These are phyloP conservation scores for Dalechampia spathulata DNA, from an alignment of 441 rosid species.

Conservation along the genomic window DNA sequence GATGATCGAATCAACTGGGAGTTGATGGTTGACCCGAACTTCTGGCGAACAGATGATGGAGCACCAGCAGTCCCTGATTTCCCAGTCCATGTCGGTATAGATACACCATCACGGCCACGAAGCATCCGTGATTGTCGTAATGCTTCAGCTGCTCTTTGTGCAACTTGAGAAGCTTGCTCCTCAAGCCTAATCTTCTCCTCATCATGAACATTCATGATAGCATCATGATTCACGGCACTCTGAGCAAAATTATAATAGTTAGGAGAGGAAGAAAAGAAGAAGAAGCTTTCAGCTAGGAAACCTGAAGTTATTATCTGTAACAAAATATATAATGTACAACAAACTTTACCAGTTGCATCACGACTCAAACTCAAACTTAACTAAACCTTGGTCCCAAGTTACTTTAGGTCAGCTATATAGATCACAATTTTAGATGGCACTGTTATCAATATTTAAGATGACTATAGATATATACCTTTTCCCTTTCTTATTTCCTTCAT, in stretches of 20 bases:
- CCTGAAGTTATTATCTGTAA: neutral
- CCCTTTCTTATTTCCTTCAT: too few species aligned
- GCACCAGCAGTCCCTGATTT: constrained; percentile 92
- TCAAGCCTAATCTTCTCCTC: constrained; percentile 82
- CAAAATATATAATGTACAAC: too few species aligned
- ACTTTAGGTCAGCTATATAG: too few species aligned
- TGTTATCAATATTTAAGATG: too few species aligned
- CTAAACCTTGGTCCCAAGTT: too few species aligned
- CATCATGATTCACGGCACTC: constrained; percentile 94
- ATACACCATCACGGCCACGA: constrained; percentile 61
- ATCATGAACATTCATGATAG: constrained; percentile 61
- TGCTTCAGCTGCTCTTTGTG: constrained; percentile 91
- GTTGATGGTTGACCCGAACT: constrained; percentile 64
- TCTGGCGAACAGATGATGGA: constrained; percentile 58
- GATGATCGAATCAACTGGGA: constrained; percentile 39
- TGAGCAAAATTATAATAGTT: constrained; percentile 17
- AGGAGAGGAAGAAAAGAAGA: neutral
- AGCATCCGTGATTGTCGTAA: constrained; percentile 78
- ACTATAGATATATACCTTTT: too few species aligned
- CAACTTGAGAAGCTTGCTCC: constrained; percentile 87
- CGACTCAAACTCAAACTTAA: too few species aligned
- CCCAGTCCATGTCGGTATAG: constrained; percentile 96
- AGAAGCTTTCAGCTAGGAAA: neutral
- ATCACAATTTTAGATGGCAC: too few species aligned
- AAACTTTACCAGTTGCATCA: too few species aligned